phyloP scores from a whole-genome alignment of 352 stramenopile species.

The Globisporangium uncinulatum region DNA sequence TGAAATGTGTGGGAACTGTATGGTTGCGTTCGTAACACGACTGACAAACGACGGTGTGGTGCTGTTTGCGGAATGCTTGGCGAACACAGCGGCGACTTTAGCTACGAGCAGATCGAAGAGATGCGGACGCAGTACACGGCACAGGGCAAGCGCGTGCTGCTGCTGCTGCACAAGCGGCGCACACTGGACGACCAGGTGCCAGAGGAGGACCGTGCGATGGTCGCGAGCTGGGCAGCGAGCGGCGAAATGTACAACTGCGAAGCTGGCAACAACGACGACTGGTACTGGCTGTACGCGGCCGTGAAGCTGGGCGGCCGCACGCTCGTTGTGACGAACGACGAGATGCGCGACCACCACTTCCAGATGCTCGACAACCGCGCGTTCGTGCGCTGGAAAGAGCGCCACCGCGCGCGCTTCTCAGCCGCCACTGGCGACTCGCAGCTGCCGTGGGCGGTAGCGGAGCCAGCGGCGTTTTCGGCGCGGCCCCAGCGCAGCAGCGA shows the following conservation, averaged over 20 bases:
- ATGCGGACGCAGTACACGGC: slow-evolving; percentile 89
- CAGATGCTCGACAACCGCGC: slow-evolving; percentile 94
- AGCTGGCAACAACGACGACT: slow-evolving; percentile 98
- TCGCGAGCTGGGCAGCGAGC: slow-evolving; percentile 69
- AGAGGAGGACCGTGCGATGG: slow-evolving; percentile 51
- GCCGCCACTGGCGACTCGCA: slow-evolving; percentile 41
- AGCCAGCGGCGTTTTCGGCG: slow-evolving; percentile 56
- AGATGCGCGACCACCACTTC: slow-evolving; percentile 99
- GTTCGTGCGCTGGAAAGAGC: slow-evolving; percentile 97
- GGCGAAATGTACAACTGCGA: slow-evolving; percentile 91
- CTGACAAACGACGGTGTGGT: slow-evolving; percentile 4
- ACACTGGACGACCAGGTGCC: slow-evolving; percentile 88
- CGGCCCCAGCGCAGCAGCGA: slow-evolving; percentile 53
- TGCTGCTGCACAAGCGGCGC: slow-evolving; percentile 96
- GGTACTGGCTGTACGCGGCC: slow-evolving; percentile 98
- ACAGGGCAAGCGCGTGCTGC: slow-evolving; percentile 84
- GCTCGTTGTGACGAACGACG: slow-evolving; percentile 96
- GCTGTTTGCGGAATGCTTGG: slow-evolving; percentile 4
- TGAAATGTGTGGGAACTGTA: too few species aligned
- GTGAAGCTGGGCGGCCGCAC: slow-evolving; percentile 75
- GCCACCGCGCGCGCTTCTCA: slow-evolving; percentile 93
- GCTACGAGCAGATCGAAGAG: slow-evolving; percentile 95
- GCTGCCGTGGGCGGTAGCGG: slow-evolving; percentile 11
- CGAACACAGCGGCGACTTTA: slow-evolving; percentile 77
- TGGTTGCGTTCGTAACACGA: not conserved